Evolutionary conservation across 1,139 yeast species (phyloP), one percentile per base, ranked within the genome.

Genomic region (Tardiomyces digboiensis): DNA sequence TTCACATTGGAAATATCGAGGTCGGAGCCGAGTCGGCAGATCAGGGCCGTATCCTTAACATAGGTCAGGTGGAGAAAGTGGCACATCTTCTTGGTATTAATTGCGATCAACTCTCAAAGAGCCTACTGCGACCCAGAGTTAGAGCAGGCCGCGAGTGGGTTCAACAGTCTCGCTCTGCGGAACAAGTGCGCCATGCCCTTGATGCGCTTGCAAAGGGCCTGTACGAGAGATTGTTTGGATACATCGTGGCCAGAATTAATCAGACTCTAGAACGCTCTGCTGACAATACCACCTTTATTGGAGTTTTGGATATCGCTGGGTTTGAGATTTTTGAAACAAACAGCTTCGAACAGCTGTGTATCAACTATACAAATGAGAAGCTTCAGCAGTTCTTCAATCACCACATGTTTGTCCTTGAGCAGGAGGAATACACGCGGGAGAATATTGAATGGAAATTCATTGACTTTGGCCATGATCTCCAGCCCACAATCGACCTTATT

Each of bases 371-470:
- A 42, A 93, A 93, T 63, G 99, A 93, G 64, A 88, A 86, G 59
- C 71, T 93, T 40, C 98, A 93, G 64, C 98, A 93, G 62, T 91
- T 88, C 59, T 93, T 93, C 74, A 93, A 93, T 60, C 98, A 93
- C 62, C 97, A 91, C 63, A 89, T 94, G 77, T 93, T 93, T 67
- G 94, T 89, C 13, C 72, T 93, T 38, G 99, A 93, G 62, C 99
- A 93, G 65, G 89, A 89, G 59, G 98, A 93, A 64, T 93, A 93
- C 58, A 68, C 89, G 49, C 76, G 88, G 46, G 98, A 93, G 65
- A 86, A 88, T 52, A 91, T 93, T 46, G 89, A 86, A 52, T 93
- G 99, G 99, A 83, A 88, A 55, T 93, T 85, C 53, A 83, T 89
- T 42, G 98, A 93, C 62, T 93, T 88, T 65, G 98, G 98, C n/a